phyloP scores from a whole-genome alignment of 495 filamentous ascomycete genomes.

The Umbilicaria muhlenbergii region DNA sequence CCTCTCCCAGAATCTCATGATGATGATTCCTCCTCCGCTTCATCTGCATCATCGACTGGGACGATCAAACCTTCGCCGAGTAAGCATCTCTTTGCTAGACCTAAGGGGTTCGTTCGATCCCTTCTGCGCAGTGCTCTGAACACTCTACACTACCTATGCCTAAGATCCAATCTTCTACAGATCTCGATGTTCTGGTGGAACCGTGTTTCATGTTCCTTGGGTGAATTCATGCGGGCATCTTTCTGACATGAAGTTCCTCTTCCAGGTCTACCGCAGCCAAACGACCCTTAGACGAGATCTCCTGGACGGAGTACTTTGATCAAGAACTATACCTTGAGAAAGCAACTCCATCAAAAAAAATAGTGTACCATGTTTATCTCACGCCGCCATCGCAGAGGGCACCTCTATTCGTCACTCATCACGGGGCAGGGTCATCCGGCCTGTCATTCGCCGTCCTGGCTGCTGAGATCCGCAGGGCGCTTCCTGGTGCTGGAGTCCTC shows the following conservation, averaged over 20 bases:
- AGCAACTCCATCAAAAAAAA: slow-evolving; percentile 21
- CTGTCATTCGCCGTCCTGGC: slow-evolving; percentile 75
- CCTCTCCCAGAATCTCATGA: slow-evolving; percentile 29
- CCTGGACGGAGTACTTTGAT: slow-evolving; percentile 81
- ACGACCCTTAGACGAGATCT: slow-evolving; percentile 26
- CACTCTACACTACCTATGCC: too few species aligned
- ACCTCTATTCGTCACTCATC: slow-evolving; percentile 78
- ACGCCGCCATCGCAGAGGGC: slow-evolving; percentile 40
- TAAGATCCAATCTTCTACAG: too few species aligned
- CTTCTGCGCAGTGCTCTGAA: background rate
- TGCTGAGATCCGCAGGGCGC: slow-evolving; percentile 54
- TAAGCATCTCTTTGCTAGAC: slow-evolving; percentile 55
- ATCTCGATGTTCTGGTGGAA: too few species aligned
- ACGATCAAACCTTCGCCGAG: slow-evolving; percentile 72
- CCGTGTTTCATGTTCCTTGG: too few species aligned
- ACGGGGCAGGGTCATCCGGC: slow-evolving; percentile 80
- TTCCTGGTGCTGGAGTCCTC: slow-evolving; percentile 72
- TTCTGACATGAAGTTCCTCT: slow-evolving; percentile 1
- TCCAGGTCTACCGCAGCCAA: background rate
- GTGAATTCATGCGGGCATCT: background rate
- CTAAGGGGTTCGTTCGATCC: slow-evolving; percentile 36
- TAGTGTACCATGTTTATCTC: slow-evolving; percentile 74
- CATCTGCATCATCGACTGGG: slow-evolving; percentile 72
- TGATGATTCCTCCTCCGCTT: slow-evolving; percentile 59
- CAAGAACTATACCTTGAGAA: slow-evolving; percentile 62